These are phyloP conservation scores for Arthrinium phaeospermum DNA, from an alignment of 2,329 filamentous ascomycete genomes.

Conservation along the genomic window DNA sequence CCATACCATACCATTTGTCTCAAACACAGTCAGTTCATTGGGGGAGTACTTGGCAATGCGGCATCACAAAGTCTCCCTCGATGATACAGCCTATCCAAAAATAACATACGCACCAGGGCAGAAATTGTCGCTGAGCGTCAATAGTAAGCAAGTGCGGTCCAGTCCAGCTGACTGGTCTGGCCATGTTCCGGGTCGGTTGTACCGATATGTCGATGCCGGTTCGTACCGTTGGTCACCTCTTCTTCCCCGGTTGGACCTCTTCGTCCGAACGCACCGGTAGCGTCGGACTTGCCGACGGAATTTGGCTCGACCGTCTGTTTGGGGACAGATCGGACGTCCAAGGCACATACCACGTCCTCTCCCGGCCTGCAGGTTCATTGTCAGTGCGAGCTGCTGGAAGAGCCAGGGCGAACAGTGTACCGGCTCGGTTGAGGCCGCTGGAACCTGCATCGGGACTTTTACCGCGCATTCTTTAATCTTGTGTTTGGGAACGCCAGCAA, in stretches of 20 bases:
- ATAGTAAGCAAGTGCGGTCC: not conserved
- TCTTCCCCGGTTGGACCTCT: not conserved
- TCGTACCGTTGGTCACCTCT: not conserved
- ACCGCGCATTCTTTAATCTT: not conserved
- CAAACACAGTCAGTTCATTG: not conserved
- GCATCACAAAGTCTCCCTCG: not conserved
- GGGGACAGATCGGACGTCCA: not conserved
- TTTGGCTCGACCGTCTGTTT: constrained; percentile 5
- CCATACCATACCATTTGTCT: not conserved
- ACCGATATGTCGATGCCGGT: not conserved
- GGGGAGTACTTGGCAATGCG: not conserved
- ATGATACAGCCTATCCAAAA: not conserved
- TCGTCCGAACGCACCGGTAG: not conserved
- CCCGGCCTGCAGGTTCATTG: not conserved
- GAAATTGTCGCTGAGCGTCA: not conserved
- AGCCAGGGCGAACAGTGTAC: not conserved
- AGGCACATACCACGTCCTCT: not conserved
- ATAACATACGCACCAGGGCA: not conserved
- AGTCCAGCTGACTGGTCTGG: not conserved
- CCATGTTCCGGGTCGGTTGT: not conserved
- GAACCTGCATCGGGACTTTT: not conserved
- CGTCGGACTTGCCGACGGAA: not conserved
- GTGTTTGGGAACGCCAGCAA: not conserved
- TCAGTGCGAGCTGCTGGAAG: not conserved
- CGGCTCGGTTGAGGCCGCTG: constrained; percentile 1